phyloP scores from a whole-genome alignment of 768 basidiomycete genomes.

The Mycena maculata region DNA sequence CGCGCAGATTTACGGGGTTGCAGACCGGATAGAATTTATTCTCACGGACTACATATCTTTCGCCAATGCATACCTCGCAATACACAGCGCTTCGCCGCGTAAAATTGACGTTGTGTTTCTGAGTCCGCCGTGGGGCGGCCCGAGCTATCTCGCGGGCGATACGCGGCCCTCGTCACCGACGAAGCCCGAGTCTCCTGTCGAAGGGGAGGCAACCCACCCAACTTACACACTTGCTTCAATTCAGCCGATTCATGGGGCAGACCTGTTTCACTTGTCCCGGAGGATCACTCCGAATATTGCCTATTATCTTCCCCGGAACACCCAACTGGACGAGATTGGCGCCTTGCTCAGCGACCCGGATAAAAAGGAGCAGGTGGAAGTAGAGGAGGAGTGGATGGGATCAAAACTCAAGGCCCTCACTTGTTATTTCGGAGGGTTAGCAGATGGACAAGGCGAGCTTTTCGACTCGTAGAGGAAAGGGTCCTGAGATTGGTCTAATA shows the following conservation, averaged over 20 bases:
- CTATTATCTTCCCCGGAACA: constrained; percentile 90
- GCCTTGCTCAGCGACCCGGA: constrained; percentile 49
- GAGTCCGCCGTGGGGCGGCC: constrained; percentile 97
- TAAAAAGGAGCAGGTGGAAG: constrained; percentile 74
- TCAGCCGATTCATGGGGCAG: constrained; percentile 82
- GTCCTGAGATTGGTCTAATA: background rate
- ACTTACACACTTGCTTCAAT: constrained; percentile 78
- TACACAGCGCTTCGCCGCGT: constrained; percentile 45
- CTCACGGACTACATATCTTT: constrained; percentile 88
- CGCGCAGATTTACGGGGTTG: constrained; percentile 93
- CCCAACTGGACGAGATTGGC: constrained; percentile 77
- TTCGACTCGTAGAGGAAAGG: constrained; percentile 51
- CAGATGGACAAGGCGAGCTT: constrained; percentile 70
- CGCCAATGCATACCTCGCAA: constrained; percentile 62
- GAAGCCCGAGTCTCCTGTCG: constrained; percentile 25
- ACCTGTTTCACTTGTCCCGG: constrained; percentile 82
- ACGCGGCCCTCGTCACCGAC: constrained; percentile 36
- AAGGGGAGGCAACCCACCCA: constrained; percentile 22
- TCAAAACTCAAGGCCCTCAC: constrained; percentile 93
- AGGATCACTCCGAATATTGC: constrained; percentile 85
- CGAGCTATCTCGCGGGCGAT: constrained; percentile 65
- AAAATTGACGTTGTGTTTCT: constrained; percentile 92
- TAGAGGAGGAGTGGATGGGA: constrained; percentile 98
- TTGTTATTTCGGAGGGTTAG: constrained; percentile 93
- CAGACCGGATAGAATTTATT: constrained; percentile 95